These are phyloP conservation scores for Penicillium diatomitis DNA, from an alignment of 495 filamentous ascomycete genomes.

Conservation along the genomic window DNA sequence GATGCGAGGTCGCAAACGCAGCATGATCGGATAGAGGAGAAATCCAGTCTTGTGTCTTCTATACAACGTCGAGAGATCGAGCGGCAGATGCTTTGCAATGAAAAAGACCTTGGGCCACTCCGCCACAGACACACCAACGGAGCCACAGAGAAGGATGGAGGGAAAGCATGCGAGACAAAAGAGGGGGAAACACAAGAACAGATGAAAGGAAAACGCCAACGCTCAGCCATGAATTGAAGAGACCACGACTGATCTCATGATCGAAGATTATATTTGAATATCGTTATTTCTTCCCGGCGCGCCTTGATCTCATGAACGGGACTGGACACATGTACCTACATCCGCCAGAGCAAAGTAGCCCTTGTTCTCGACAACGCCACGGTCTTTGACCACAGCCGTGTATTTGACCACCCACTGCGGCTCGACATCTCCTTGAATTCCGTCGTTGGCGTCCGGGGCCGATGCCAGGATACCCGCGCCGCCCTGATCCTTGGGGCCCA, in stretches of 20 bases:
- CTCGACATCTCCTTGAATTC: constrained; percentile 62
- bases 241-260: constrained; percentile 8
- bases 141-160: too few species aligned
- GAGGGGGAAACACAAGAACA: too few species aligned
- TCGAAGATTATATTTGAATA: not conserved
- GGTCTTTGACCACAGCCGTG: constrained; percentile 89
- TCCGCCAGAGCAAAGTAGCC: constrained; percentile 88
- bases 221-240: constrained; percentile 18
- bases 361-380: constrained; percentile 98
- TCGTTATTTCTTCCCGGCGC: not conserved
- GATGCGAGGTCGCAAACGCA: constrained; percentile 93
- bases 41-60: constrained; percentile 2
- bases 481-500: constrained; percentile 56
- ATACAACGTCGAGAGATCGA: not conserved
- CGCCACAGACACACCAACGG: too few species aligned
- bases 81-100: constrained; percentile 3
- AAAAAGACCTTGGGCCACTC: not conserved
- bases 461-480: constrained; percentile 54
- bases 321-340: constrained; percentile 39
- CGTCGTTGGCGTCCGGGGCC: constrained; percentile 33
- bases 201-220: constrained; percentile 23
- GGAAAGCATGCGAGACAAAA: too few species aligned
- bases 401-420: constrained; percentile 97
- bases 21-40: constrained; percentile 70
- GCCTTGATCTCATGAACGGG: constrained; percentile 7